Conservation (phyloP, 2,329 filamentous ascomycete genomes). For the Calonectria crousiana region DNA sequence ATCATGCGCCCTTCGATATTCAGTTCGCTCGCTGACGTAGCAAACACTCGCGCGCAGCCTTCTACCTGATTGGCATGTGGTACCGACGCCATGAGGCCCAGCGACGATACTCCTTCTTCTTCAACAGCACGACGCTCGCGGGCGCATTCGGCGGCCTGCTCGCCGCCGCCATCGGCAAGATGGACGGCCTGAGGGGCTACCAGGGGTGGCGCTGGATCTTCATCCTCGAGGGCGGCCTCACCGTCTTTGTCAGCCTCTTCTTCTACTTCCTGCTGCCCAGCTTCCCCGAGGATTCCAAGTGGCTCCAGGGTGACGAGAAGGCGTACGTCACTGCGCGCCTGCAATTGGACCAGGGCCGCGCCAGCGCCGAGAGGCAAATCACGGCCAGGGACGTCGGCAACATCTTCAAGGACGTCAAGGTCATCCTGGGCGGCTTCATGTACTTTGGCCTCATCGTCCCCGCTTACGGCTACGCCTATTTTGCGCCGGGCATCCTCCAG, state of each 20-base stretch:
- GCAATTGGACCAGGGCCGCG: conserved; percentile 75
- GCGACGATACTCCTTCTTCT: conserved; percentile 94
- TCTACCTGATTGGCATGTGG: conserved; percentile 88
- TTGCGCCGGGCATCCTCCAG: conserved; percentile 78
- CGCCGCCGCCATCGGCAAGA: conserved; percentile 89
- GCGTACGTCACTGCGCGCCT: conserved; percentile 75
- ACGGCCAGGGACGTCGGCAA: conserved; percentile 68
- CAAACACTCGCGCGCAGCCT: conserved; percentile 49
- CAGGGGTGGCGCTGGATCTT: conserved; percentile 86
- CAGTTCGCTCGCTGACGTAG: conserved; percentile 52
- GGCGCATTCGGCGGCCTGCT: conserved; percentile 89
- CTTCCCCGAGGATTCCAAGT: conserved; percentile 81
- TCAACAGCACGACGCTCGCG: conserved; percentile 82
- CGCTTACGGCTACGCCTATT: conserved; percentile 83
- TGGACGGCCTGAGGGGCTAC: conserved; percentile 78
- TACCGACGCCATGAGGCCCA: conserved; percentile 90
- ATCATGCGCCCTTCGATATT: neutral
- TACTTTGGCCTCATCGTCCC: conserved; percentile 85
- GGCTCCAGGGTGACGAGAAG: conserved; percentile 78
- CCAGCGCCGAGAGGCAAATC: conserved; percentile 72
- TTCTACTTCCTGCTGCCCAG: conserved; percentile 79
- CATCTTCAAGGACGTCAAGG: conserved; percentile 80
- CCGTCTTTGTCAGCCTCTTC: conserved; percentile 69
- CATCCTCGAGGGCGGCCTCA: conserved; percentile 79
- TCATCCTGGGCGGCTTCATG: conserved; percentile 82